phyloP scores from a whole-genome alignment of 257 asterid species.

The Striga asiatica region DNA sequence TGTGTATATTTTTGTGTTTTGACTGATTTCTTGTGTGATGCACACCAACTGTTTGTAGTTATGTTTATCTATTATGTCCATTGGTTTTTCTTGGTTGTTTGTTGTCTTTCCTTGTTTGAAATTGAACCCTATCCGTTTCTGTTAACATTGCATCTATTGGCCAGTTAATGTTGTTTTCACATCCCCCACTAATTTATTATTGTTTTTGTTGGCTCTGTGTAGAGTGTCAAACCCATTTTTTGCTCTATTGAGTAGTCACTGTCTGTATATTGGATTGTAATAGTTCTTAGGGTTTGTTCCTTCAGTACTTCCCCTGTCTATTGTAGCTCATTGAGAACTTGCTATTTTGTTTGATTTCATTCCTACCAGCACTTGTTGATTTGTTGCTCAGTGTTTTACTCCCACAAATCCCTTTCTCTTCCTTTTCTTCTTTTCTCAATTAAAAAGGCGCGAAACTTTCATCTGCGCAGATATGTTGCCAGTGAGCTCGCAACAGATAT shows the following conservation, averaged over 20 bases:
- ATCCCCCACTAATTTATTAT: background rate
- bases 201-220: background rate
- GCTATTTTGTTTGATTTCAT: too few relatives aligned
- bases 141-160: slow-evolving; percentile 3
- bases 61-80: background rate
- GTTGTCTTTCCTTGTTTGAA: slow-evolving; percentile 2
- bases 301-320: background rate
- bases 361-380: too few relatives aligned
- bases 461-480: slow-evolving; percentile 63
- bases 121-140: background rate
- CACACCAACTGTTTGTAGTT: background rate
- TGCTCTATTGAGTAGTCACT: slow-evolving; percentile 4
- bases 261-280: background rate
- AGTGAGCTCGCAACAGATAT: slow-evolving; percentile 81
- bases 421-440: background rate
- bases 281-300: background rate
- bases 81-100: background rate
- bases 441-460: background rate
- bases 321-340: too few relatives aligned
- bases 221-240: background rate
- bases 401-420: background rate
- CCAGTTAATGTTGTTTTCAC: background rate
- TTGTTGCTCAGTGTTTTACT: too few relatives aligned
- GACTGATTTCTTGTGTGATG: background rate
- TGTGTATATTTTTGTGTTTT: background rate